A percentile compares a stretch with the other conserved stretches of the same genome.
phyloP scores from a whole-genome alignment of 768 basidiomycete genomes.

The Brasilioporus rufonigricans region DNA sequence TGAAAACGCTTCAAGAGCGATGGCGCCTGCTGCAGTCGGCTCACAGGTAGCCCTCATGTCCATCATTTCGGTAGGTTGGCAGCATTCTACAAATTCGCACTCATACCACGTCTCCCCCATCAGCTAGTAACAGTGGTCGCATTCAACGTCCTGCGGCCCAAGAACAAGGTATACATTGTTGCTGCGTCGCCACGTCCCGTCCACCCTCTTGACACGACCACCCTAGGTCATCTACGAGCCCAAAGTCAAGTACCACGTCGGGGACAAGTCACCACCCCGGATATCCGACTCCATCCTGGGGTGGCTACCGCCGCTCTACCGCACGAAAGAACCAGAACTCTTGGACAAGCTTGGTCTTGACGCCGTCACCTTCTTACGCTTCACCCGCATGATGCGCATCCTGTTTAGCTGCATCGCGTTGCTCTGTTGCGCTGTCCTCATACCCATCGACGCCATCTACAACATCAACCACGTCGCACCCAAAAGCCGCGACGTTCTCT shows the following conservation, averaged over 20 bases:
- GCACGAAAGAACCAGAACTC: conserved; percentile 85
- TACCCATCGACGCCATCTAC: conserved; percentile 86
- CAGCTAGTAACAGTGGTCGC: conserved; percentile 65
- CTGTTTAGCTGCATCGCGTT: conserved; percentile 64
- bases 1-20: conserved; percentile 48
- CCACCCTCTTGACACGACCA: neutral
- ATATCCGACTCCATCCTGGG: conserved; percentile 82
- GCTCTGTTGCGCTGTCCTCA: conserved; percentile 67
- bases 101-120: conserved; percentile 7
- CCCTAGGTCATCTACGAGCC: conserved; percentile 84
- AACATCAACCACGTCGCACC: conserved; percentile 65
- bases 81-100: neutral
- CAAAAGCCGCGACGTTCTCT: conserved; percentile 58
- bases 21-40: conserved; percentile 77
- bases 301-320: conserved; percentile 85
- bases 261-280: conserved; percentile 71
- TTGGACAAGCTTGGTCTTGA: conserved; percentile 89
- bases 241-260: conserved; percentile 88
- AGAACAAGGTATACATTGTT: conserved; percentile 74
- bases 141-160: conserved; percentile 86
- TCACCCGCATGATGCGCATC: conserved; percentile 79
- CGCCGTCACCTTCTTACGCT: conserved; percentile 89
- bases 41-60: conserved; percentile 77
- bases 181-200: neutral
- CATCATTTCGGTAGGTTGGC: conserved; percentile 59